Evolutionary conservation across 1,139 yeast genomes (phyloP).

Genomic region (Hyphopichia pseudoburtonii): DNA sequence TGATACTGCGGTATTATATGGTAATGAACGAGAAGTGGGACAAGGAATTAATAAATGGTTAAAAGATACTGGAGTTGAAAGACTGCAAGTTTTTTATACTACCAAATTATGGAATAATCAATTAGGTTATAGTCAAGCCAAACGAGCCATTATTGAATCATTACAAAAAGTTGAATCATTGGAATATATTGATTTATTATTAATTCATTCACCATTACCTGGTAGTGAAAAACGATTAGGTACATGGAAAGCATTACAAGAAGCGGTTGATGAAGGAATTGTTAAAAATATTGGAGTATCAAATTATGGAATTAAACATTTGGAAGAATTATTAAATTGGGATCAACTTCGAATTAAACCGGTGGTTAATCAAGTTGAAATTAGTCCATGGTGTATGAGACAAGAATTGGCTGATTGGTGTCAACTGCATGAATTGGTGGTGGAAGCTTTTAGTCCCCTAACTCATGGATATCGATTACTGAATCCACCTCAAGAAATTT

Average conservation of each 20-base stretch:
- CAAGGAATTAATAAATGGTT: slow-evolving; percentile 53
- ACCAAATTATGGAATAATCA: slow-evolving; percentile 42
- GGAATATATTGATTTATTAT: slow-evolving; percentile 50
- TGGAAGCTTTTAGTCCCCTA: slow-evolving; percentile 42
- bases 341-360: slow-evolving; percentile 53
- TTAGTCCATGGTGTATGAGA: slow-evolving; percentile 78
- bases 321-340: slow-evolving; percentile 58
- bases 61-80: slow-evolving; percentile 38
- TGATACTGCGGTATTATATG: slow-evolving; percentile 60
- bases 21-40: slow-evolving; percentile 59
- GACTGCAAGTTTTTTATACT: slow-evolving; percentile 69
- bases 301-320: slow-evolving; percentile 62
- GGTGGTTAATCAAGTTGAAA: slow-evolving; percentile 64
- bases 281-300: slow-evolving; percentile 68
- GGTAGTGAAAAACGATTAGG: slow-evolving; percentile 52
- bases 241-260: slow-evolving; percentile 64
- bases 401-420: slow-evolving; percentile 60
- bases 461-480: slow-evolving; percentile 35
- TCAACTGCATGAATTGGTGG: slow-evolving; percentile 26
- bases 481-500: slow-evolving; percentile 21
- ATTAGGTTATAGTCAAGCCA: slow-evolving; percentile 25
- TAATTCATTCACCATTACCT: slow-evolving; percentile 62
- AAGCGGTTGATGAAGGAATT: slow-evolving; percentile 55
- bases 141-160: slow-evolving; percentile 27
- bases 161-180: slow-evolving; percentile 30